Base-by-base conservation (phyloP, 306 rosid species). In the Acacia confusa region DNA sequence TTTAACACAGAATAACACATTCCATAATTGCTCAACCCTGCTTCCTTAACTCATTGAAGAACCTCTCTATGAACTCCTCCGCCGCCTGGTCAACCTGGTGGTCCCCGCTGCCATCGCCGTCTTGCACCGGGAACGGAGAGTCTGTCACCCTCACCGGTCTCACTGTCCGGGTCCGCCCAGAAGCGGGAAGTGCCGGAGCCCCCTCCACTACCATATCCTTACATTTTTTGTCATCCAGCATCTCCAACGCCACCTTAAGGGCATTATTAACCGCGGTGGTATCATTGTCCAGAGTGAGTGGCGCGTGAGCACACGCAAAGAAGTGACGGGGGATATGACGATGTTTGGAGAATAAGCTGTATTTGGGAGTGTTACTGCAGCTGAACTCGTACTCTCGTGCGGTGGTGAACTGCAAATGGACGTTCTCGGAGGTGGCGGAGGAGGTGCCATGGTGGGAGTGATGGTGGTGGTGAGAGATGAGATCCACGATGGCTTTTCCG, bases 361-460 rank as follows among this genome's bases (percentile, higher is more conserved):
- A 69, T 82, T 84, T 70, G 43, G 97, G 97, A 11, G 92, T 95
- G 88, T 86, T 88, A 77, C 94, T 92, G 82, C 98, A 95, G 86
- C 98, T 95, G 93, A 95, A 95, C 82, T 95, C 98, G 66, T 95
- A 95, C 43, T 95, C 96, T 11, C 88, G 78, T 2, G 79, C 79
- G 14, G 90, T 66, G 19, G 85, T 77, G 87, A 80, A 68, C 9
- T 41, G 77, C 3, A 60, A 55, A 55, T 55, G 52, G 77, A 28
- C 6, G 19, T 12, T 19, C 53, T 4, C 7, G n/a, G 57, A 50
- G 70, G 36, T 6, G 27, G 87, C 41, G 70, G 82, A 2, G 73
- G 83, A 50, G 80, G 34, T 40, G 47, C 76, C 13, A 70, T 70
- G 65, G 83, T 80, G 75, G 47, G 14, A 43, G 61, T n/a, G 25